phyloP scores from a whole-genome alignment of 495 filamentous ascomycete genomes.

The Tuber aestivum region DNA sequence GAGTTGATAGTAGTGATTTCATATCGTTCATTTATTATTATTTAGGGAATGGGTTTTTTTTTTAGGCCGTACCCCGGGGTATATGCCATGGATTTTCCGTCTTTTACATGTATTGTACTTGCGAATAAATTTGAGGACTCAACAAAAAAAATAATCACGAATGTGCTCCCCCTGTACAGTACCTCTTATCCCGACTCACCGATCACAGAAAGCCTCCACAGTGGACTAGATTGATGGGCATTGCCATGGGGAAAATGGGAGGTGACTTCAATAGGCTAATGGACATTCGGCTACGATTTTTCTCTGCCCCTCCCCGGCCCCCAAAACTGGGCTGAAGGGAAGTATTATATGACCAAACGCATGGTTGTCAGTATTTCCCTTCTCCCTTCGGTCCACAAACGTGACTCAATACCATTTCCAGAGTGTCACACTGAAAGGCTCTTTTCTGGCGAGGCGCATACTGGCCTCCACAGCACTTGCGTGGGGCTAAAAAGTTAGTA shows the following conservation, averaged over 20 bases:
- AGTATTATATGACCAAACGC: not conserved
- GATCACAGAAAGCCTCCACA: not conserved
- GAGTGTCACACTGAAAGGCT: not conserved
- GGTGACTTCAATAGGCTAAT: not conserved
- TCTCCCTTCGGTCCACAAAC: not conserved
- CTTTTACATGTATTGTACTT: too few relatives aligned
- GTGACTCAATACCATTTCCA: not conserved
- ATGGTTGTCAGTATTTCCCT: not conserved
- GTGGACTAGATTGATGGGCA: not conserved
- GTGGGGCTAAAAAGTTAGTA: not conserved
- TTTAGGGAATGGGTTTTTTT: too few relatives aligned
- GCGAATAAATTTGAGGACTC: too few relatives aligned
- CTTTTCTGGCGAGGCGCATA: not conserved
- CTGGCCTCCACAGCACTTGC: not conserved
- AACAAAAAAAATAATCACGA: too few relatives aligned
- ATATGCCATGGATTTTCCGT: too few relatives aligned
- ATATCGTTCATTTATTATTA: too few relatives aligned
- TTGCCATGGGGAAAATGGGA: not conserved
- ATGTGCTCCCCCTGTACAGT: too few relatives aligned
- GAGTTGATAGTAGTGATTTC: too few relatives aligned
- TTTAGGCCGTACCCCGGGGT: too few relatives aligned
- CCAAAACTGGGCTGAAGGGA: not conserved
- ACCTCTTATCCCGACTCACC: not conserved
- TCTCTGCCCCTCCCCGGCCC: not conserved
- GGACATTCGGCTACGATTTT: not conserved